Evolutionary conservation across 2,329 filamentous ascomycete genomes (phyloP), one percentile per base, ranked within the genome.

Genomic region (Talaromyces sp.): DNA sequence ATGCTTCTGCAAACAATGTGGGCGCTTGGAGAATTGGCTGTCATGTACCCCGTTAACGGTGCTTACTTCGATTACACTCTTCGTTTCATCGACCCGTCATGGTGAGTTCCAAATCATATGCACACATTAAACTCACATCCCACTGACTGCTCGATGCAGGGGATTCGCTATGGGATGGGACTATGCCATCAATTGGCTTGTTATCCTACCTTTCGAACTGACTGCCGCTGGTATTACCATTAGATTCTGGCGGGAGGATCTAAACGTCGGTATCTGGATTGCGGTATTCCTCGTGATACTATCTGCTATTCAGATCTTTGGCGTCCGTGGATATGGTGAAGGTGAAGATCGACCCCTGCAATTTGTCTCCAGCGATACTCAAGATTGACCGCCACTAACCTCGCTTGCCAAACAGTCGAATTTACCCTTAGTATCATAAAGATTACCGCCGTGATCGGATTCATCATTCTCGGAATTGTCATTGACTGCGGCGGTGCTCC

Each of bases 131-230:
- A 34, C 1, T 31, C 13, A 25, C 25, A 5, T 17, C 7, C 11
- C 3, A 34, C 31, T 61, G 29, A 49, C 27, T 6, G 27, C 15
- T 45, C 15, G 36, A 17, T 36, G n/a, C 25, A 73, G 83, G 79
- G 79, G 78, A 2, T 81, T 81, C 61, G 78, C 78, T 27, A 78
- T 81, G 72, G 79, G 79, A 17, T 81, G 79, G 79, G 77, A 80
- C 63, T 95, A 96, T 74, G 91, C 91, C 5, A 78, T 96, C 69
- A 89, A 93, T 77, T 96, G 93, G 92, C 84, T 95, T 1, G 85
- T 91, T 49, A 87, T 93, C 0, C 77, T 96, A 29, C 92, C 92
- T 0, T 83, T 96, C 56, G 92, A 96, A 75, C 88, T 96, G 34
- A 83, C 82, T 25, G 84, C 84, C 25, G 84, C 84, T 3, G 79